Evolutionary conservation across 345 rosid species (phyloP).

Genomic region (Pugionium dolabratum): DNA sequence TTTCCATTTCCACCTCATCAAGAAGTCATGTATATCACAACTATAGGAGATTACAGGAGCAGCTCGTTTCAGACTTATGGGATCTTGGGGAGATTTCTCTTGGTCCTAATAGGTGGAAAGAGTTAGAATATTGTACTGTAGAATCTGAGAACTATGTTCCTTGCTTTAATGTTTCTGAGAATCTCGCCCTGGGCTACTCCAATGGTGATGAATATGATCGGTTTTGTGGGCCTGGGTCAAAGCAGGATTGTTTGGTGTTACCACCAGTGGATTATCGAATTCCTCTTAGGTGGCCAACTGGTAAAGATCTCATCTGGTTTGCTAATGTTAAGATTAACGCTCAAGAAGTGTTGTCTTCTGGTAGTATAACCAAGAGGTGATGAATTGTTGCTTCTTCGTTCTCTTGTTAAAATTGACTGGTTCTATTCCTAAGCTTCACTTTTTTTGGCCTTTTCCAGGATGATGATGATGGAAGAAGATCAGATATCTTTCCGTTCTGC

Average conservation of each 20-base stretch:
- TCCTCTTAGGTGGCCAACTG: conserved; percentile 98
- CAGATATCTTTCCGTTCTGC: conserved; percentile 95
- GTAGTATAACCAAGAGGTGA: conserved; percentile 93
- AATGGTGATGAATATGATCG: conserved; percentile 66
- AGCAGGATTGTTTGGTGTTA: conserved; percentile 64
- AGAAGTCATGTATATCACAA: conserved; percentile 75
- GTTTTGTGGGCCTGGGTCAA: conserved; percentile 55
- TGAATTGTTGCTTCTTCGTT: conserved; percentile 27
- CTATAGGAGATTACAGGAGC: conserved; percentile 86
- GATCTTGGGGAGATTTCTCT: conserved; percentile 90
- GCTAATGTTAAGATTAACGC: conserved; percentile 86
- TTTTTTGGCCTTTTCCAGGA: conserved; percentile 44
- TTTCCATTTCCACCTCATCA: conserved; percentile 67
- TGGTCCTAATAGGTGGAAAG: conserved; percentile 72
- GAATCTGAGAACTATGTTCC: conserved; percentile 80
- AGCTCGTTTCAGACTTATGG: conserved; percentile 80
- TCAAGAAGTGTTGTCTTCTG: conserved; percentile 91
- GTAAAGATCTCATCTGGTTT: conserved; percentile 91
- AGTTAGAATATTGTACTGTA: conserved; percentile 66
- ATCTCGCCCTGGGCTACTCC: conserved; percentile 53
- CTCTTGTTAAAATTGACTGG: conserved; percentile 16
- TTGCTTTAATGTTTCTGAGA: conserved; percentile 76
- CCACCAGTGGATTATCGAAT: conserved; percentile 76
- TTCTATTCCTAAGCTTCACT: background rate
- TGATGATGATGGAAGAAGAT: conserved; percentile 98